Evolutionary conservation across 352 stramenopile species (phyloP).

Genomic region (Blastocystis sp.): DNA sequence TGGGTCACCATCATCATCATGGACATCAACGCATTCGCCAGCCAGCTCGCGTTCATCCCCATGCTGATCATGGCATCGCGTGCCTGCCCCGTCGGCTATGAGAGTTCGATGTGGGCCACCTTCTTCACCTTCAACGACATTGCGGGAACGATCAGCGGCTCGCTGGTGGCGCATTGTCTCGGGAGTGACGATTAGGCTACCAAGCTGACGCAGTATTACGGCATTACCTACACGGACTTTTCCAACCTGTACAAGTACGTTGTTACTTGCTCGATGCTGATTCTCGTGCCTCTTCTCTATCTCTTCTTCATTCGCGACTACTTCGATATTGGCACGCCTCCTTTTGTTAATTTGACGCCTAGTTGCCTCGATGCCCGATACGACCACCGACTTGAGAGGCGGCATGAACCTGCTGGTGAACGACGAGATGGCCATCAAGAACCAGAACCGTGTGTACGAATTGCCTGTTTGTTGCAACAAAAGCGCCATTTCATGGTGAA

Average conservation of each 20-base stretch:
- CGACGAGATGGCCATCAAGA: slow-evolving; percentile 54
- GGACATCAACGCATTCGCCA: slow-evolving; percentile 56
- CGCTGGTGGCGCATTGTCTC: not conserved
- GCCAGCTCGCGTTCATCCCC: slow-evolving; percentile 52
- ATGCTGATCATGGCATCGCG: slow-evolving; percentile 54
- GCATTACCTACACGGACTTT: slow-evolving; percentile 39
- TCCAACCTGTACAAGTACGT: slow-evolving; percentile 64
- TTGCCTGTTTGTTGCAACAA: slow-evolving; percentile 13
- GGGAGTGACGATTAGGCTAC: not conserved
- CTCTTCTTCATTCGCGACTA: slow-evolving; percentile 65
- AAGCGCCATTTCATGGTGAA: slow-evolving; percentile 10
- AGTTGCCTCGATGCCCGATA: slow-evolving; percentile 25
- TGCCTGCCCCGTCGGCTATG: slow-evolving; percentile 52
- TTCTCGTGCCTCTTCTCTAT: slow-evolving; percentile 44
- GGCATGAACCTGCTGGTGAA: slow-evolving; percentile 47
- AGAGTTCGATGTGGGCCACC: slow-evolving; percentile 61
- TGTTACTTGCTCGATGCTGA: slow-evolving; percentile 44
- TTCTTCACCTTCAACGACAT: slow-evolving; percentile 69
- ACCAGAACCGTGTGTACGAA: slow-evolving; percentile 34
- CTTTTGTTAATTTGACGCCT: not conserved
- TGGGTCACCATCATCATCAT: slow-evolving; percentile 65
- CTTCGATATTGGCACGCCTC: slow-evolving; percentile 16
- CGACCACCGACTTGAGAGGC: not conserved
- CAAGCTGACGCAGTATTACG: slow-evolving; percentile 35
- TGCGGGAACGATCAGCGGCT: slow-evolving; percentile 27